Evolutionary conservation across 345 rosid genomes (phyloP), one percentile per base, ranked within the genome.

Genomic region (Eucalyptus pauciflora): DNA sequence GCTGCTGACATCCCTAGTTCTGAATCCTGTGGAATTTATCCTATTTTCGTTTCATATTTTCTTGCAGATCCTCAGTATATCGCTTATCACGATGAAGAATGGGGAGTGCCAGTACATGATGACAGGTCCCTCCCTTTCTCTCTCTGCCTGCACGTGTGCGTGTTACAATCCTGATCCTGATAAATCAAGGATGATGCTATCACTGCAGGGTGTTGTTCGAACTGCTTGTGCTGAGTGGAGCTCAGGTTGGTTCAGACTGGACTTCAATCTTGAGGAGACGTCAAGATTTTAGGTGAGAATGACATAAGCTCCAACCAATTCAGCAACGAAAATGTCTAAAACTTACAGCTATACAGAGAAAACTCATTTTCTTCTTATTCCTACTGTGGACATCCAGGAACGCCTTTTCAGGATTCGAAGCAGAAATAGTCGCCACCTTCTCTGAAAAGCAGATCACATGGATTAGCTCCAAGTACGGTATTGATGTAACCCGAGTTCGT

Each of bases 181-280:
- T 27, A 27, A 76, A 76, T 76, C 69, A 25, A 64, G 86, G 49
- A 58, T 24, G 46, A 83, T 76, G 83, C 27, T 52, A 50, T 54
- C 80, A 17, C 52, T 90, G 87, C 94, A 95, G 95, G 87, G 76
- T 89, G 91, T 88, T 95, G 60, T 92, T 93, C 69, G 97, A 95
- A 88, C 88, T 95, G 93, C 91, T 95, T 24, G 95, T 93, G 29
- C 92, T 95, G 71, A 93, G 94, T 54, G 94, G 95, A 33, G 94
- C 96, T 79, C 97, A 94, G 87, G 97, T 95, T 46, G 97, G 97
- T 54, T 95, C 95, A 41, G 97, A 95, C 83, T 95, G 97, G 97
- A 92, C 94, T 86, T 94, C 96, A 83, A 94, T 95, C 90, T 88
- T 94, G 90, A 94, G 92, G 90, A 94, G 91, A 91, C 93, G 96